These are phyloP conservation scores for Mesotaenium endlicherianum DNA, from an alignment of 139 green algal genomes.

Conservation along the genomic window DNA sequence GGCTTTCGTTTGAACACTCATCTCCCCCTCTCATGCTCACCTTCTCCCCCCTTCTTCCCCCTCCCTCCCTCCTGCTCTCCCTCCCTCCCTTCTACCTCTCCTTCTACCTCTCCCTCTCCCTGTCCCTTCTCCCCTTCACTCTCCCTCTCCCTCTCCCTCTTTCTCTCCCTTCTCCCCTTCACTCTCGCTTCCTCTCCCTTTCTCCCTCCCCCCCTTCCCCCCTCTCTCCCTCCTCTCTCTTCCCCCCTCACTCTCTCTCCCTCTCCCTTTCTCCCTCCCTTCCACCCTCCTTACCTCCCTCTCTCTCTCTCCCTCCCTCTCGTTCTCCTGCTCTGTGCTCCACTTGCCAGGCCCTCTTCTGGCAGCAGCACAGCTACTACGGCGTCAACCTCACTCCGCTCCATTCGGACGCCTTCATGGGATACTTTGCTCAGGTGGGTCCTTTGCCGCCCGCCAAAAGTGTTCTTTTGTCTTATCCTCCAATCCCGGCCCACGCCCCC, in stretches of 20 bases:
- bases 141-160: background rate
- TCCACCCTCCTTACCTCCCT: background rate
- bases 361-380: slow-evolving; percentile 84
- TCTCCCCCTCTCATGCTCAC: no score
- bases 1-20: no score
- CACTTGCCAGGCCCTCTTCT: slow-evolving; percentile 58
- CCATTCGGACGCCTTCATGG: slow-evolving; percentile 63
- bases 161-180: background rate
- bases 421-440: slow-evolving; percentile 69
- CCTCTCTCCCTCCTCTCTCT: background rate
- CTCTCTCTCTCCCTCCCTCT: background rate
- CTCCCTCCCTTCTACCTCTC: no score
- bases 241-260: background rate
- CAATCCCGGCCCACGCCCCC: background rate
- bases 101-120: no score
- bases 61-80: no score
- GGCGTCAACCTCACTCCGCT: slow-evolving; percentile 81
- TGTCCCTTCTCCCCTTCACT: background rate
- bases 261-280: background rate
- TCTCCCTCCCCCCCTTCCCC: background rate
- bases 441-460: no score
- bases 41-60: no score
- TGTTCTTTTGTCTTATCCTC: no score
- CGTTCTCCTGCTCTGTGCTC: background rate
- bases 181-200: background rate